phyloP scores from a whole-genome alignment of 306 rosid species.

The Argentina anserina region DNA sequence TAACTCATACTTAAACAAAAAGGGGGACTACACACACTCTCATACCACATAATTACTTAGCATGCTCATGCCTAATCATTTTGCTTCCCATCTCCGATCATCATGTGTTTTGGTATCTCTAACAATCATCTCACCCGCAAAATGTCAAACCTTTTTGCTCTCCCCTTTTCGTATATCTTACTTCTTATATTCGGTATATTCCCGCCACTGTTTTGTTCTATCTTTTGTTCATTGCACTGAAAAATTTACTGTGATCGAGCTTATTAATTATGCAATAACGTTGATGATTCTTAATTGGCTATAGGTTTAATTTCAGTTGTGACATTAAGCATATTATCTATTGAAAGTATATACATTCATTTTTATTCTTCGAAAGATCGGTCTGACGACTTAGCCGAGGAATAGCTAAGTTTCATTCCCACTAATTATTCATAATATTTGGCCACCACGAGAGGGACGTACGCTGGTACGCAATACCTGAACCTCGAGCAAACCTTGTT shows the following conservation, averaged over 20 bases:
- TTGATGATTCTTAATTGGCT: background rate
- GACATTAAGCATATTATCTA: background rate
- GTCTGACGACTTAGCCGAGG: too few relatives aligned
- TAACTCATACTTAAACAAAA: background rate
- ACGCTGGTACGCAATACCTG: too few relatives aligned
- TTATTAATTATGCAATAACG: background rate
- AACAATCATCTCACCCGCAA: conserved; percentile 37
- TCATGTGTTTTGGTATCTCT: conserved; percentile 33
- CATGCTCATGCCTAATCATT: conserved; percentile 67
- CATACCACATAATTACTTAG: conserved; percentile 52
- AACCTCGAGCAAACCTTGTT: too few relatives aligned
- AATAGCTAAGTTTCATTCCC: too few relatives aligned
- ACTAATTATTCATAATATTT: too few relatives aligned
- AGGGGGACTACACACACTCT: conserved; percentile 39
- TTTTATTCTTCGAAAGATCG: too few relatives aligned
- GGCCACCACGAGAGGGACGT: too few relatives aligned
- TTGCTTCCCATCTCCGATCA: conserved; percentile 55
- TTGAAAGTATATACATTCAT: too few relatives aligned
- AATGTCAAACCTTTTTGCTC: conserved; percentile 24
- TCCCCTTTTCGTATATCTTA: background rate
- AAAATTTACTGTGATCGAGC: background rate
- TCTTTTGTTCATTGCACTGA: background rate
- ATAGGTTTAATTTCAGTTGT: background rate
- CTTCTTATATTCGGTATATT: background rate
- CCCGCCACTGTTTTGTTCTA: conserved; percentile 9